Evolutionary conservation across 495 filamentous ascomycete species (phyloP), one percentile per base, ranked within the genome.

Genomic region (Amniculicola lignicola): DNA sequence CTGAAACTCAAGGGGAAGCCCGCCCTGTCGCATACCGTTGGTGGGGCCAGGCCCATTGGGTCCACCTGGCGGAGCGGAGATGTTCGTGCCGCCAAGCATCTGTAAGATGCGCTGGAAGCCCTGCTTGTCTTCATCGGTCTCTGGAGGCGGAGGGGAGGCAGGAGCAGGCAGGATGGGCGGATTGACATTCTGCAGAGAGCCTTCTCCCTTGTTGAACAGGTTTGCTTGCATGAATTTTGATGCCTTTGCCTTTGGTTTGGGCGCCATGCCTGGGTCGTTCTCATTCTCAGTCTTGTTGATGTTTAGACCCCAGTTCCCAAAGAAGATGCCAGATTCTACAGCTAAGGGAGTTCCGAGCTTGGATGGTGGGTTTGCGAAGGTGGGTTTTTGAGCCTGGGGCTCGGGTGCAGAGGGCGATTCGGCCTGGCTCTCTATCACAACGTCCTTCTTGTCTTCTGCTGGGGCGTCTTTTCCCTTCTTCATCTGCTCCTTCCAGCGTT

Each of bases 401-500:
- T 24, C 35, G 35, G 22, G 18, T 5, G 27, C 9, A 2, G 14
- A 15, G 23, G 38, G 49, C 16, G 24, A 28, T 2, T 57, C 52
- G 9, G 38, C 14, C 43, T 50, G 37, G 12, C 39, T 23, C 33
- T 62, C 63, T n/a, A n/a, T n/a, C n/a, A n/a, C n/a, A n/a, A n/a
- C n/a, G n/a, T n/a, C n/a, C 23, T 75, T 70, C 67, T 81, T 82
- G 54, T 82, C 78, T 31, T 71, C 78, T 4, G 51, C 69, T 67
- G 65, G 66, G 61, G 60, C 45, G 63, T 71, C 71, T 44, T 69
- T 72, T 23, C 84, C 83, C 68, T 92, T 95, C 68, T 92, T 95
- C 91, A 95, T 94, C 43, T 74, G 76, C 60, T 93, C 88, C 73
- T 96, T 96, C 82, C 94, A 98, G 54, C 85, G 86, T 70, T 96